Evolutionary conservation across 129 eudicot species (phyloP).

Genomic region (Saposhnikovia divaricata): DNA sequence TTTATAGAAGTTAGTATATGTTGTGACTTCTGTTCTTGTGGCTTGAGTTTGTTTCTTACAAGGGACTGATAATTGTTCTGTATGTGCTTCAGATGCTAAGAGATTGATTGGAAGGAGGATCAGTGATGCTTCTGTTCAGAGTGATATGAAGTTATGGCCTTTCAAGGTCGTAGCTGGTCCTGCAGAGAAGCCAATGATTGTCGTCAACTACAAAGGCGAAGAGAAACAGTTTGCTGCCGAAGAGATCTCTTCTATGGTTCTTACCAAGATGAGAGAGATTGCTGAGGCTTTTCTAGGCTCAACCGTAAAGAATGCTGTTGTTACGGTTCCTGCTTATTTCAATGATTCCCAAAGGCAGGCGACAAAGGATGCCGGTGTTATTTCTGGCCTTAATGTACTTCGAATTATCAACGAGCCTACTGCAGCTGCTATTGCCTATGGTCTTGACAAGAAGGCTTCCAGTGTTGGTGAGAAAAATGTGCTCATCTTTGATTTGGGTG

Average conservation of each 20-base stretch:
- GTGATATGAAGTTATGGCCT: constrained; percentile 14
- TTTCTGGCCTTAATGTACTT: constrained; percentile 29
- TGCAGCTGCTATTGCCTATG: constrained; percentile 29
- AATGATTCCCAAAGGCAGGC: constrained; percentile 36
- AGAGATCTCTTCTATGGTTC: constrained; percentile 37
- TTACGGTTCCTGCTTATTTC: constrained; percentile 37
- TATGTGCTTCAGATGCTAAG: constrained; percentile 16
- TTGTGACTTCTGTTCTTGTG: not conserved
- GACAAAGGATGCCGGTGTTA: constrained; percentile 36
- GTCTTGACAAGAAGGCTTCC: constrained; percentile 11
- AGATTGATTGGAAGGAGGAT: constrained; percentile 27
- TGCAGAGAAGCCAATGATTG: constrained; percentile 15
- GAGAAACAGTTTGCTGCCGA: constrained; percentile 25
- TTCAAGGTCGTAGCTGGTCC: constrained; percentile 8
- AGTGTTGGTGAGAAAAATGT: constrained; percentile 20
- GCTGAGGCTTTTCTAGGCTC: constrained; percentile 33
- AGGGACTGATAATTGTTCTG: not conserved
- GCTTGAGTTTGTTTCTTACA: not conserved
- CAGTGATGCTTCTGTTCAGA: constrained; percentile 17
- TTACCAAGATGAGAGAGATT: constrained; percentile 26
- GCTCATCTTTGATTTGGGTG: constrained; percentile 27
- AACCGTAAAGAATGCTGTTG: constrained; percentile 26
- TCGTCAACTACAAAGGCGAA: constrained; percentile 1
- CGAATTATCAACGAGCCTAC: constrained; percentile 23
- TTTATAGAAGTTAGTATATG: no score